Evolutionary conservation across 1,284 basidiomycete genomes (phyloP).

Genomic region (Phylloboletellus chloephorus): DNA sequence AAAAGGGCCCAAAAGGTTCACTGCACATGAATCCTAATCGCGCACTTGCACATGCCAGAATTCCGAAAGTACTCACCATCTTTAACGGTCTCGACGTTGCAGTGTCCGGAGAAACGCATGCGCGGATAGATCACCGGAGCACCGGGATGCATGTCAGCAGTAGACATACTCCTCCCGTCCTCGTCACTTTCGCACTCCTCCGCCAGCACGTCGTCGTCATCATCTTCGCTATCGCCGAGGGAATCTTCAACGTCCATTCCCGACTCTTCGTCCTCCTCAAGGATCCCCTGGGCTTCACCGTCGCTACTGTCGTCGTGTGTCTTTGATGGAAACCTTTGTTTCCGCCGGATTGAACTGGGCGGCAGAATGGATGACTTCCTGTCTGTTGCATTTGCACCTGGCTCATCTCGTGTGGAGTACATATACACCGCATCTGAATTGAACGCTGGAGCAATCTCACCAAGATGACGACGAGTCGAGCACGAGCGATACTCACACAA

Average conservation of each 20-base stretch:
- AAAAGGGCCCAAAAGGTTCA: slow-evolving; percentile 76
- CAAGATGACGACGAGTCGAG: slow-evolving; percentile 9
- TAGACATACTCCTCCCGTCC: slow-evolving; percentile 24
- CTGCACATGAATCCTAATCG: slow-evolving; percentile 35
- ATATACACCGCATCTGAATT: slow-evolving; percentile 74
- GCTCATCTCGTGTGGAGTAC: slow-evolving; percentile 76
- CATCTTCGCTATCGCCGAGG: slow-evolving; percentile 17
- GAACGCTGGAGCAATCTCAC: slow-evolving; percentile 48
- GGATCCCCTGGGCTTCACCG: slow-evolving; percentile 1
- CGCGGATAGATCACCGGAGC: slow-evolving; percentile 69
- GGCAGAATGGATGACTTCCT: slow-evolving; percentile 16
- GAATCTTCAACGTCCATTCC: slow-evolving; percentile 26
- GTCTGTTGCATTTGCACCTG: slow-evolving; percentile 20
- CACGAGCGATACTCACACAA: slow-evolving; percentile 23
- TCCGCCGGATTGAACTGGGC: slow-evolving; percentile 17
- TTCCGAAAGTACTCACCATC: slow-evolving; percentile 59
- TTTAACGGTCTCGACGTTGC: slow-evolving; percentile 86
- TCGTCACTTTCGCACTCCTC: slow-evolving; percentile 33
- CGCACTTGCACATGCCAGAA: not conserved
- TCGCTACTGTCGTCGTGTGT: not conserved
- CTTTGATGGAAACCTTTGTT: slow-evolving; percentile 1
- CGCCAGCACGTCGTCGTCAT: slow-evolving; percentile 16
- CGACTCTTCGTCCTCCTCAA: slow-evolving; percentile 18
- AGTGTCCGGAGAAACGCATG: slow-evolving; percentile 63
- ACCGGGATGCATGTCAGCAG: slow-evolving; percentile 31